A percentile compares a stretch with the other conserved stretches of the same genome.
These are phyloP conservation scores for Globisporangium nunn DNA, from an alignment of 352 stramenopile species.

Conservation along the genomic window DNA sequence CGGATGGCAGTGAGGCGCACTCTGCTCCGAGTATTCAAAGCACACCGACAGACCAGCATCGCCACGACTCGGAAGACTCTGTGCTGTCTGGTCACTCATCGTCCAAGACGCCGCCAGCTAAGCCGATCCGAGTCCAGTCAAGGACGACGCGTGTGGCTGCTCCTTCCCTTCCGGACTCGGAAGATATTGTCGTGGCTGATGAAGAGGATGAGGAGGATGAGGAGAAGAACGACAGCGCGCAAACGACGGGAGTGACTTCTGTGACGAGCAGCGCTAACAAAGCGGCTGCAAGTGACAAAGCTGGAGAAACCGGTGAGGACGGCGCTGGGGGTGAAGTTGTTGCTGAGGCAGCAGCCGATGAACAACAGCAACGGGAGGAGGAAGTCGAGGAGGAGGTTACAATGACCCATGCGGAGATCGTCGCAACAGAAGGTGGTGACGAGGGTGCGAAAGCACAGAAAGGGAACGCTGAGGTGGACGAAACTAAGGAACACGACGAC, in stretches of 20 bases:
- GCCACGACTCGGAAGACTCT: constrained; percentile 16
- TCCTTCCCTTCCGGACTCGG: neutral
- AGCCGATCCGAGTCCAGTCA: constrained; percentile 1
- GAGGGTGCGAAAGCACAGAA: too few relatives aligned
- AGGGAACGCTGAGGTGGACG: too few relatives aligned
- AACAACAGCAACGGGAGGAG: neutral
- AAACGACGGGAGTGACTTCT: neutral
- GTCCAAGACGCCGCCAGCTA: constrained; percentile 19
- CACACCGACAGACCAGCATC: constrained; percentile 11
- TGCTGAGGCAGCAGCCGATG: neutral
- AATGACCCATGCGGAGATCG: too few relatives aligned
- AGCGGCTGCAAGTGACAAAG: too few relatives aligned
- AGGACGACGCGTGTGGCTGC: neutral
- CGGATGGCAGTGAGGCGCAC: constrained; percentile 2
- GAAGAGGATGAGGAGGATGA: neutral
- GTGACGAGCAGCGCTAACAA: neutral
- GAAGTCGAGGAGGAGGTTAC: too few relatives aligned
- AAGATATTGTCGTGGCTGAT: neutral
- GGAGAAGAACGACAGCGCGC: neutral
- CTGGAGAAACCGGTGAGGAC: neutral
- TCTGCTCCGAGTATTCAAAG: constrained; percentile 3
- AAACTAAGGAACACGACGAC: constrained; percentile 2
- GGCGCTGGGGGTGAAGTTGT: too few relatives aligned
- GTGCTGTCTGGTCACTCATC: constrained; percentile 14
- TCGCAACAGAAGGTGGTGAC: too few relatives aligned